phyloP scores from a whole-genome alignment of 495 filamentous ascomycete genomes.

The Penicillium cataractarum region DNA sequence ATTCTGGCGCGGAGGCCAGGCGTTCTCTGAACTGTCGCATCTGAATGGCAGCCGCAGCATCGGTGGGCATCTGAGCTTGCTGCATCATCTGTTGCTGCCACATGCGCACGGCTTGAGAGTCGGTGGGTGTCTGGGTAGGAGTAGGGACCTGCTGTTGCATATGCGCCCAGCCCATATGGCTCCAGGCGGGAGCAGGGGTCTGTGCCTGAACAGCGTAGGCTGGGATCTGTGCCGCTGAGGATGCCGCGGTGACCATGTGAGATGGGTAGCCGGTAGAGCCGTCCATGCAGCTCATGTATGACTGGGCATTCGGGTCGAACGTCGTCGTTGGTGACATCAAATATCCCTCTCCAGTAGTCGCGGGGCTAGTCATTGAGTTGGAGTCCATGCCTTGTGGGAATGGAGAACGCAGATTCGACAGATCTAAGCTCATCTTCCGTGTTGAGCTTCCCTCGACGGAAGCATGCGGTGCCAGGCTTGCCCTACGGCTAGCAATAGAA shows the following conservation, averaged over 20 bases:
- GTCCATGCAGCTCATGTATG: constrained; percentile 31
- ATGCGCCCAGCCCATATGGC: constrained; percentile 29
- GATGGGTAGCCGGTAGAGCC: constrained; percentile 17
- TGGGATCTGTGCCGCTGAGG: constrained; percentile 32
- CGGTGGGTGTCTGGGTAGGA: constrained; percentile 27
- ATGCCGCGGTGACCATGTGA: constrained; percentile 19
- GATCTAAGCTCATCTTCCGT: constrained; percentile 49
- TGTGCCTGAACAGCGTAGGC: constrained; percentile 30
- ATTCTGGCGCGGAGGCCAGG: constrained; percentile 43
- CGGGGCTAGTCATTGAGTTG: constrained; percentile 33
- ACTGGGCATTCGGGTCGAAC: constrained; percentile 30
- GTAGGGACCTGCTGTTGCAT: constrained; percentile 32
- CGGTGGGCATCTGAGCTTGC: constrained; percentile 27
- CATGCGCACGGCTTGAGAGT: constrained; percentile 30
- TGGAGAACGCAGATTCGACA: constrained; percentile 39
- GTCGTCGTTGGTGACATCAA: constrained; percentile 36
- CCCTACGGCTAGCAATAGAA: constrained; percentile 28
- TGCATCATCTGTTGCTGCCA: constrained; percentile 42
- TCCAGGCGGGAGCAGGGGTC: constrained; percentile 18
- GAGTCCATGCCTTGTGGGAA: constrained; percentile 34
- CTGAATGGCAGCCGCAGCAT: constrained; percentile 27
- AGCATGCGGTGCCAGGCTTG: constrained; percentile 32
- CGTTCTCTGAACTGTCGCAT: constrained; percentile 46
- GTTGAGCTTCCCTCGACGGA: constrained; percentile 32
- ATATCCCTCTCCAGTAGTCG: constrained; percentile 29